Percentiles rank a stretch among this genome's conserved stretches.
Evolutionary conservation across 164 flowering plant species (phyloP).

Genomic region (Malania oleifera): DNA sequence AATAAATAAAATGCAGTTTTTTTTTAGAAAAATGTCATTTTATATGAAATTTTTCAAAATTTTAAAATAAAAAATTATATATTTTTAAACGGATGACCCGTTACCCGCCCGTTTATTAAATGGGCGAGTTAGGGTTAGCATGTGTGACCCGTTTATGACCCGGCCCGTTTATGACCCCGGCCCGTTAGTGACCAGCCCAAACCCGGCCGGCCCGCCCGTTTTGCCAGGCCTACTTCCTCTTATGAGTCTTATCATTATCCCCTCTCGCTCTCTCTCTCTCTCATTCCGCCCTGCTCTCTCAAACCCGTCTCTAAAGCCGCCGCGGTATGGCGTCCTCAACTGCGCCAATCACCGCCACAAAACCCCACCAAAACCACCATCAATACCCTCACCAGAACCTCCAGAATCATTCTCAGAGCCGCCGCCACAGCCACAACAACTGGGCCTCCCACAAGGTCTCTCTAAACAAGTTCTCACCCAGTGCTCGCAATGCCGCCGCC

Average conservation of each 20-base stretch:
- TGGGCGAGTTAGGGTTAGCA: no score
- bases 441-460: constrained; percentile 32
- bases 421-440: constrained; percentile 22
- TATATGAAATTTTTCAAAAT: no score
- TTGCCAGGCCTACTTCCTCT: constrained; percentile 6
- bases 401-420: constrained; percentile 19
- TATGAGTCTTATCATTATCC: not conserved
- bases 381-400: constrained; percentile 21
- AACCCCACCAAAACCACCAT: constrained; percentile 45
- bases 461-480: constrained; percentile 21
- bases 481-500: constrained; percentile 22
- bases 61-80: no score
- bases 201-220: no score
- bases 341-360: constrained; percentile 52
- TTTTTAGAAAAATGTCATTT: no score
- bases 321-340: constrained; percentile 64
- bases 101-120: no score
- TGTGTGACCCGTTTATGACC: no score
- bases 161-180: no score
- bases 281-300: not conserved
- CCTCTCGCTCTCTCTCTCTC: not conserved
- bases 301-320: not conserved
- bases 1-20: no score
- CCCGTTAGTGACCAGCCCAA: no score
- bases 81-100: no score